These are phyloP conservation scores for Phytophthora cajani DNA, from an alignment of 352 stramenopile species.

Conservation along the genomic window DNA sequence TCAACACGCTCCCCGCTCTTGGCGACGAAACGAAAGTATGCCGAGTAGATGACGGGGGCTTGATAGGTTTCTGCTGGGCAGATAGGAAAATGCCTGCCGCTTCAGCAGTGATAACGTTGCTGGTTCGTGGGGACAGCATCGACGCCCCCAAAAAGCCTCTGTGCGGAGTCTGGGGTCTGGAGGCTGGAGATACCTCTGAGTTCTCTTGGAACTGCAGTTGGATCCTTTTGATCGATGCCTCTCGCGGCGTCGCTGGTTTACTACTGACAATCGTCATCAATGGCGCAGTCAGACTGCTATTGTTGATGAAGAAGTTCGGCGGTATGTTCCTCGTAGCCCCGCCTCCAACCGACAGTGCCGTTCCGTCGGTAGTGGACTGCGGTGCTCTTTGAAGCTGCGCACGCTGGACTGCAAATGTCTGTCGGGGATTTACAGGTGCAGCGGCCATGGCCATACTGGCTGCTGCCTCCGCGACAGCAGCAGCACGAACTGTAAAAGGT, in stretches of 20 bases:
- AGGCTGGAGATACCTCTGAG: not conserved
- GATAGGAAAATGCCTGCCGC: conserved; percentile 24
- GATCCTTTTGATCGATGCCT: conserved; percentile 22
- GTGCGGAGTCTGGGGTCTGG: conserved; percentile 24
- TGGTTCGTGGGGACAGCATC: conserved; percentile 23
- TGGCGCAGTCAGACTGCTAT: conserved; percentile 38
- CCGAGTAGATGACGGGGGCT: conserved; percentile 22
- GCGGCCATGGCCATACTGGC: conserved; percentile 24
- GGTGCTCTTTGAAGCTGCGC: conserved; percentile 14
- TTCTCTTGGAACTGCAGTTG: conserved; percentile 28
- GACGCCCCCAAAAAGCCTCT: conserved; percentile 13
- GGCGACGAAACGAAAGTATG: conserved; percentile 6
- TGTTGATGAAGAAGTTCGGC: conserved; percentile 29
- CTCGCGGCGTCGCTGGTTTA: conserved; percentile 21
- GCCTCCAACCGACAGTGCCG: not conserved
- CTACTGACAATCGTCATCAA: conserved; percentile 38
- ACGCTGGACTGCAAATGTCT: conserved; percentile 14
- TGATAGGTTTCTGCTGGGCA: conserved; percentile 16
- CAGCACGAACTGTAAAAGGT: conserved; percentile 35
- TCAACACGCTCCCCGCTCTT: conserved; percentile 14
- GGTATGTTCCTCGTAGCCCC: conserved; percentile 19
- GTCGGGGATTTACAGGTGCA: conserved; percentile 12
- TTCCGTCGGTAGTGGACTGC: conserved; percentile 14
- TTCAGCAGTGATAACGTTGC: conserved; percentile 17
- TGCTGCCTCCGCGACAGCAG: conserved; percentile 31